Percentiles rank a stretch among this genome's conserved stretches.
These are phyloP conservation scores for Boletus coccyginus DNA, from an alignment of 768 basidiomycete species.

Conservation along the genomic window DNA sequence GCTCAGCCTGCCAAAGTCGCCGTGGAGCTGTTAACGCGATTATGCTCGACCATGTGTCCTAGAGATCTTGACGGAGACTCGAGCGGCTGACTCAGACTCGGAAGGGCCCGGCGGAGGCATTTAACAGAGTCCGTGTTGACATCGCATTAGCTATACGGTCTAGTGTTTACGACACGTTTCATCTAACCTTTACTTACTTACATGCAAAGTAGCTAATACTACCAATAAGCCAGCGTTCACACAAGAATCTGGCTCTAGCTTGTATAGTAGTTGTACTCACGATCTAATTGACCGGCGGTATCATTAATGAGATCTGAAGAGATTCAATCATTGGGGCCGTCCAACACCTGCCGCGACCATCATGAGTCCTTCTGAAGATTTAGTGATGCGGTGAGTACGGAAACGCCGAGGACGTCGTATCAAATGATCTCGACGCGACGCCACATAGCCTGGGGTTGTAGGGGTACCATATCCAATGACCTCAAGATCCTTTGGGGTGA, in stretches of 20 bases:
- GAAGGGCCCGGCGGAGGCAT: too few species aligned
- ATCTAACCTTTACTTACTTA: too few species aligned
- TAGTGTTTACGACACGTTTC: too few species aligned
- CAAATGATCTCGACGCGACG: neutral
- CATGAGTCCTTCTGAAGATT: neutral
- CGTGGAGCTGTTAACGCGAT: neutral
- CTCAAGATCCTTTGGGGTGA: neutral
- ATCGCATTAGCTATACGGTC: too few species aligned
- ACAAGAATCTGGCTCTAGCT: neutral
- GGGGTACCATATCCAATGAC: slow-evolving; percentile 4
- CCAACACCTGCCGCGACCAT: neutral
- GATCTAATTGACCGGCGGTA: slow-evolving; percentile 1
- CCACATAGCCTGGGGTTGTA: neutral
- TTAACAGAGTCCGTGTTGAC: neutral
- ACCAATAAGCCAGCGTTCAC: neutral
- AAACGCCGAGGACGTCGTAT: slow-evolving; percentile 19
- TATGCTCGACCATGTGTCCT: neutral
- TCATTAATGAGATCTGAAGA: slow-evolving; percentile 1
- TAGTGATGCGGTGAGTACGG: neutral
- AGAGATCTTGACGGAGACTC: neutral
- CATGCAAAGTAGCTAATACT: neutral
- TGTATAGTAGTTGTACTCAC: neutral
- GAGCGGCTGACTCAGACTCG: too few species aligned
- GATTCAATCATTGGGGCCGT: neutral
- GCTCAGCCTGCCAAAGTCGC: neutral